Evolutionary conservation across 2,329 filamentous ascomycete species (phyloP).

Genomic region (Coccinonectria pachysandricola): DNA sequence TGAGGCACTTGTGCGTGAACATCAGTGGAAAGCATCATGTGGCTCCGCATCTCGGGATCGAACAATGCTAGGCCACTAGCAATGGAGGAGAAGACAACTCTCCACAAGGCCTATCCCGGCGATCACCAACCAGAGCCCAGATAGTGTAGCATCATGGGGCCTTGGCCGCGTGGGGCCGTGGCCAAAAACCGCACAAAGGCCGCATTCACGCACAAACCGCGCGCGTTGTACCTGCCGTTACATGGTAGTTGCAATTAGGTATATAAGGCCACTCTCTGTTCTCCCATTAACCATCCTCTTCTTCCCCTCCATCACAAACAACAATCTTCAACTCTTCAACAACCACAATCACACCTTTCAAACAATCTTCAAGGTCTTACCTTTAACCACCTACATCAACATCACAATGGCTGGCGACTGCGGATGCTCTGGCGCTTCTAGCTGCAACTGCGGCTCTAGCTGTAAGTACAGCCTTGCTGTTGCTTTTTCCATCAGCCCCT

Average conservation of each 20-base stretch:
- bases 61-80: conserved; percentile 2
- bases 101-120: conserved; percentile 6
- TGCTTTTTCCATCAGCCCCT: not conserved
- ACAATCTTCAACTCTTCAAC: conserved; percentile 2
- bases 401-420: conserved; percentile 28
- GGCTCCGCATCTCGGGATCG: conserved; percentile 6
- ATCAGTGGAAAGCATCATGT: too few species aligned
- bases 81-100: conserved; percentile 17
- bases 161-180: too few species aligned
- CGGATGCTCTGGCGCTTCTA: conserved; percentile 25
- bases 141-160: conserved; percentile 5
- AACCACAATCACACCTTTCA: too few species aligned
- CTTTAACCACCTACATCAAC: conserved; percentile 6
- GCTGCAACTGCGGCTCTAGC: conserved; percentile 27
- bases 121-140: conserved; percentile 9
- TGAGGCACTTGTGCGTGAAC: too few species aligned
- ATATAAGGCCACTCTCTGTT: conserved; percentile 18
- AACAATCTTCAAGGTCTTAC: conserved; percentile 7
- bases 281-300: conserved; percentile 1
- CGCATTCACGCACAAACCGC: conserved; percentile 9
- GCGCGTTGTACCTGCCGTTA: too few species aligned
- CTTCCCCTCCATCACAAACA: conserved; percentile 4
- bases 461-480: conserved; percentile 16
- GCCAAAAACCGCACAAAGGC: conserved; percentile 10
- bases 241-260: too few species aligned